phyloP scores from a whole-genome alignment of 805 yeast genomes.

The Saturnispora gosingensis region DNA sequence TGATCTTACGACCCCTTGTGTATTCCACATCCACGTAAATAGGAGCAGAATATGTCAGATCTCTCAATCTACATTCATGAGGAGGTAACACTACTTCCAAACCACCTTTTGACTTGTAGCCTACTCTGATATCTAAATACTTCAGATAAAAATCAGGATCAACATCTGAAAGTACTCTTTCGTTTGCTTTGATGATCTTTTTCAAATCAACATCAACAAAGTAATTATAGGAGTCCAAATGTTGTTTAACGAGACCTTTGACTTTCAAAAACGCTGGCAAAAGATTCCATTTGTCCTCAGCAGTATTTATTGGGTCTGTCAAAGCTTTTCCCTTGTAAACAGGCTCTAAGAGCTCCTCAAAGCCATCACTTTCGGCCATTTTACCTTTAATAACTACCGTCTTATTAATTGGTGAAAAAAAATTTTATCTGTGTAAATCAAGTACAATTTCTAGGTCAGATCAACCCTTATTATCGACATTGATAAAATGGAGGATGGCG shows the following conservation, averaged over 20 bases:
- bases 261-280: slow-evolving; percentile 93
- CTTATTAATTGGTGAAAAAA: background rate
- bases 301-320: slow-evolving; percentile 82
- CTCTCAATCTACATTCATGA: slow-evolving; percentile 92
- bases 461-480: background rate
- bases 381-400: background rate
- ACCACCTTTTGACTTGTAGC: slow-evolving; percentile 50
- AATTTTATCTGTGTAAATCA: background rate
- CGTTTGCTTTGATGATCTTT: slow-evolving; percentile 88
- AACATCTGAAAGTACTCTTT: slow-evolving; percentile 81
- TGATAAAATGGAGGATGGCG: slow-evolving; percentile 10
- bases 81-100: slow-evolving; percentile 67
- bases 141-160: slow-evolving; percentile 95
- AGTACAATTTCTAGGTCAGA: background rate
- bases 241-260: slow-evolving; percentile 94
- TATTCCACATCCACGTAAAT: slow-evolving; percentile 95
- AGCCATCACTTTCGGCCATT: slow-evolving; percentile 35
- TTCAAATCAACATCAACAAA: slow-evolving; percentile 90
- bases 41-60: slow-evolving; percentile 90
- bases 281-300: slow-evolving; percentile 94
- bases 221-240: slow-evolving; percentile 94
- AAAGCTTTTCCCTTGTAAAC: slow-evolving; percentile 77
- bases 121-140: slow-evolving; percentile 88
- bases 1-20: slow-evolving; percentile 88
- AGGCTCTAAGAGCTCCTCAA: slow-evolving; percentile 70